These are phyloP conservation scores for Candida krabiensis DNA, from an alignment of 805 yeast species.

Conservation along the genomic window DNA sequence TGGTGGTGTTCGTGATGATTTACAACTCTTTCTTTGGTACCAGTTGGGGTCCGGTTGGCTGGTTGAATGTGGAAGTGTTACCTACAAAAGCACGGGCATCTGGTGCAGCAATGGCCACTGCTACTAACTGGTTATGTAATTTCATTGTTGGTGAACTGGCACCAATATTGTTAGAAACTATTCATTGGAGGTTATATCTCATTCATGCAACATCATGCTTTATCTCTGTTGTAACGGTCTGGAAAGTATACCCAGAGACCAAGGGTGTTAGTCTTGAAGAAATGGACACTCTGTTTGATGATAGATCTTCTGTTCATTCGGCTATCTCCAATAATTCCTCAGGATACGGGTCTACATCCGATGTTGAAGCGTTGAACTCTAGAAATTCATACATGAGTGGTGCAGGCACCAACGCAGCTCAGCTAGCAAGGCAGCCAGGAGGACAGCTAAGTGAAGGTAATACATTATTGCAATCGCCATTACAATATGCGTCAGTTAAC, in stretches of 20 bases:
- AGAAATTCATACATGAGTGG: conserved; percentile 12
- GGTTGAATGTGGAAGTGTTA: conserved; percentile 82
- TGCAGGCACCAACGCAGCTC: conserved; percentile 17
- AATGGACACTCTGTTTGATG: conserved; percentile 89
- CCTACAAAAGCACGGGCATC: conserved; percentile 84
- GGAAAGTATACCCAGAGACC: conserved; percentile 80
- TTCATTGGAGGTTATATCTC: conserved; percentile 78
- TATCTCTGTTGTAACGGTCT: conserved; percentile 70
- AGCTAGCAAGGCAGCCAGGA: conserved; percentile 27
- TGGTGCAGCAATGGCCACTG: conserved; percentile 88
- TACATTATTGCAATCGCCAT: conserved; percentile 14
- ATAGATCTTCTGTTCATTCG: conserved; percentile 36
- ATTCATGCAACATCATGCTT: conserved; percentile 80
- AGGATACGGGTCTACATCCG: conserved; percentile 17
- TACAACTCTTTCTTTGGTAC: conserved; percentile 85
- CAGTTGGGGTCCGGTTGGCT: conserved; percentile 94
- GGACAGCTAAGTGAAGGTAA: conserved; percentile 8
- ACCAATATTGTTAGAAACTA: conserved; percentile 74
- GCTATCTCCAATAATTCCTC: conserved; percentile 17
- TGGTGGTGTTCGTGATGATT: conserved; percentile 72
- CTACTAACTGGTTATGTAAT: conserved; percentile 91
- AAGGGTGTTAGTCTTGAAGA: conserved; percentile 87
- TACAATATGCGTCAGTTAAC: conserved; percentile 5
- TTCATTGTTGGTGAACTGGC: conserved; percentile 91
- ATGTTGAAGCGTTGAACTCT: conserved; percentile 19